phyloP scores from a whole-genome alignment of 1,284 basidiomycete species.

The Anthracocystis panici-leucophaei region DNA sequence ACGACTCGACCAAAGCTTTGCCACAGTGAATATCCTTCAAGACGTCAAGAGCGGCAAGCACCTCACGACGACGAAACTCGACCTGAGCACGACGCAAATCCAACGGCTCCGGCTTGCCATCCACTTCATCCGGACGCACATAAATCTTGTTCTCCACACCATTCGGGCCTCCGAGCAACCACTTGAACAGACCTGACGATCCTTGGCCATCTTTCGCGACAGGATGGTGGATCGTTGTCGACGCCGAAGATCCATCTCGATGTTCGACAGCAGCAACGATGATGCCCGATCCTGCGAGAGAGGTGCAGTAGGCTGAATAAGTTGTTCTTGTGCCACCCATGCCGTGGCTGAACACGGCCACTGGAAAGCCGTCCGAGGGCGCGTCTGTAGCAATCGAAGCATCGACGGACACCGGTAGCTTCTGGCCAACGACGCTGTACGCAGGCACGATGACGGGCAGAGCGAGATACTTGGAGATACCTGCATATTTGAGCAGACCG shows the following conservation, averaged over 20 bases:
- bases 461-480: constrained; percentile 56
- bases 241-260: constrained; percentile 56
- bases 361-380: constrained; percentile 32
- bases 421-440: constrained; percentile 44
- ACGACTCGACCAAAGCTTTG: constrained; percentile 30
- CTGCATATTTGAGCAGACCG: constrained; percentile 61
- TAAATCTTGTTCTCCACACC: constrained; percentile 49
- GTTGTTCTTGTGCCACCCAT: constrained; percentile 57
- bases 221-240: constrained; percentile 44
- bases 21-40: constrained; percentile 41
- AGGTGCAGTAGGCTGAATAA: constrained; percentile 55
- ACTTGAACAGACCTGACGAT: constrained; percentile 22
- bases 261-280: constrained; percentile 64
- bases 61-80: constrained; percentile 52
- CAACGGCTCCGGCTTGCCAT: constrained; percentile 38
- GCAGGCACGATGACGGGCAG: constrained; percentile 53
- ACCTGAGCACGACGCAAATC: constrained; percentile 50
- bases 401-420: constrained; percentile 33
- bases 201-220: background rate
- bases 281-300: constrained; percentile 55
- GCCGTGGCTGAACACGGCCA: constrained; percentile 62
- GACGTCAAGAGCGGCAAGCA: constrained; percentile 48
- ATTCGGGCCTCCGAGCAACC: constrained; percentile 28
- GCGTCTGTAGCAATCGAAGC: constrained; percentile 21
- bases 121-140: constrained; percentile 44